Base-by-base conservation (phyloP, 768 basidiomycete genomes). In the Hypholoma sublateritium region DNA sequence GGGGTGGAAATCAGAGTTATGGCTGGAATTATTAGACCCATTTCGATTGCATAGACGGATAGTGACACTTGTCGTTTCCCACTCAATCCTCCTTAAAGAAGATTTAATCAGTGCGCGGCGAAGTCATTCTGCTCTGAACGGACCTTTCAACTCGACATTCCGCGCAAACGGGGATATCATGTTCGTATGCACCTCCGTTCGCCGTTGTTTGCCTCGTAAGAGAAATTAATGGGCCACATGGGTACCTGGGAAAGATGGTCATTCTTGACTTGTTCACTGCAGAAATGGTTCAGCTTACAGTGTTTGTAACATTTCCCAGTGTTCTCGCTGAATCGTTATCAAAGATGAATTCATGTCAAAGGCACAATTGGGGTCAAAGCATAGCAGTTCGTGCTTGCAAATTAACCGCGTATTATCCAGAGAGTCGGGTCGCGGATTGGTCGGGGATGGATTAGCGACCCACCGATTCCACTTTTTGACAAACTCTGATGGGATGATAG, bases 401-500 rank as follows among this genome's bases (percentile, higher is more conserved):
- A 91, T 62, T 64, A 89, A 86, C 8, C 67, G 63, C 12, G 76
- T 72, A 61, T 86, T 92, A 67, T 91, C 84, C 35, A 93, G 66
- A 5, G 50, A 56, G n/a, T 79, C 77, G 0, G 92, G 91, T 28
- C 90, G 82, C 28, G 73, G 59, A 49, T 73, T 65, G 56, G 82
- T 49, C 25, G 39, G 81, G 6, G 75, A 70, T 14, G 88, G 88
- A 51, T 78, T 79, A 52, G 73, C 72, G 6, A 86, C 65, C 93
- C 93, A 94, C 55, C 78, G 76, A 53, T 77, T 77, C 93, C 93
- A 95, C 37, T 73, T 64, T 22, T 79, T 83, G 48, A 87, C 70
- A 65, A 93, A 95, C 2, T 74, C 74, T 28, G 80, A 72, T 7
- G 87, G 80, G 39, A 90, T 70, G 39, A 90, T 72, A 11, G 85